These are phyloP conservation scores for Talaromyces rugulosus DNA, from an alignment of 2,329 filamentous ascomycete species.

Conservation along the genomic window DNA sequence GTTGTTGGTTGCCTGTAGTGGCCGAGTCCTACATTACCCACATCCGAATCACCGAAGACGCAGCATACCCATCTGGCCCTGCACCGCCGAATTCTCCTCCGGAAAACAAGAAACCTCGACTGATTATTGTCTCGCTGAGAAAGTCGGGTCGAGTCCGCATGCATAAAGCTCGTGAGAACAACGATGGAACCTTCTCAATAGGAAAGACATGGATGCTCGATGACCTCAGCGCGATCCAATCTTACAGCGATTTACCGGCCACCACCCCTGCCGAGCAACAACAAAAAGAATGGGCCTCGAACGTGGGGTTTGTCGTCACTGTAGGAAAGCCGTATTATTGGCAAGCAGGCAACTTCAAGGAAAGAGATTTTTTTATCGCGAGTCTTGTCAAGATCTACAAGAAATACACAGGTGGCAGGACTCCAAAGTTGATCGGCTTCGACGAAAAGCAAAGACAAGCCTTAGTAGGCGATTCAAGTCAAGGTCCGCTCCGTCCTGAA, in stretches of 20 bases:
- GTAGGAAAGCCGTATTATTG: constrained; percentile 96
- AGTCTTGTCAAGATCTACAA: constrained; percentile 93
- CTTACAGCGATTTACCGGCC: constrained; percentile 63
- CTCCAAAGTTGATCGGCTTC: constrained; percentile 77
- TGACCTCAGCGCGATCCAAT: constrained; percentile 78
- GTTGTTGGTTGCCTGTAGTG: constrained; percentile 45
- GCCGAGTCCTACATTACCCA: constrained; percentile 97
- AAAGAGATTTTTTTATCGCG: constrained; percentile 98
- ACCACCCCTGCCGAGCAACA: constrained; percentile 58
- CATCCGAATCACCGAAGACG: constrained; percentile 85
- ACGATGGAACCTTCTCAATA: constrained; percentile 90
- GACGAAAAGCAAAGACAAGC: constrained; percentile 72
- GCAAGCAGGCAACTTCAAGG: constrained; percentile 87
- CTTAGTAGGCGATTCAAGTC: constrained; percentile 54
- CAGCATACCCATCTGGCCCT: constrained; percentile 73
- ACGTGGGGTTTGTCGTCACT: constrained; percentile 79
- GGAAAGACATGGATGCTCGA: constrained; percentile 98
- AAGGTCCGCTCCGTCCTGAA: constrained; percentile 20
- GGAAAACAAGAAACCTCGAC: constrained; percentile 76
- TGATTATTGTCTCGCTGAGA: constrained; percentile 90
- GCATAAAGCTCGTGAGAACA: constrained; percentile 95
- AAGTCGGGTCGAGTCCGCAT: constrained; percentile 89
- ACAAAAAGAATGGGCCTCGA: constrained; percentile 70
- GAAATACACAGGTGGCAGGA: constrained; percentile 87
- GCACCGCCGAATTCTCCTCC: constrained; percentile 73